Evolutionary conservation across 2,329 filamentous ascomycete genomes (phyloP).

Genomic region (Pseudogymnoascus sp.): DNA sequence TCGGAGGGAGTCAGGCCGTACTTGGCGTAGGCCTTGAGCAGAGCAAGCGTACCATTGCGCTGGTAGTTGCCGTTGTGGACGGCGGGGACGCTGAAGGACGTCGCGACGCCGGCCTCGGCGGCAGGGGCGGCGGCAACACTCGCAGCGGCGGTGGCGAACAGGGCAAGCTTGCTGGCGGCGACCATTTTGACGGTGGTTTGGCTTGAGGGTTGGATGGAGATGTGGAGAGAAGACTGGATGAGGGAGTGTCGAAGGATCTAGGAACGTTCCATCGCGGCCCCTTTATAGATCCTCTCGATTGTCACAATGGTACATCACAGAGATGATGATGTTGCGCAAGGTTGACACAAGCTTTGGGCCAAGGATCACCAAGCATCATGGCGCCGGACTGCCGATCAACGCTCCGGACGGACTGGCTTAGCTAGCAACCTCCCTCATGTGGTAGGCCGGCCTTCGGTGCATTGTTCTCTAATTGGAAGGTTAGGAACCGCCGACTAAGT

Average conservation of each 20-base stretch:
- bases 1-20: conserved; percentile 23
- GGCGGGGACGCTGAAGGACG: conserved; percentile 21
- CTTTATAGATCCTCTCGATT: not conserved
- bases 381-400: not conserved
- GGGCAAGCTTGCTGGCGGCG: not conserved
- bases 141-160: not conserved
- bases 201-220: not conserved
- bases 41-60: conserved; percentile 27
- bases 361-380: conserved; percentile 2
- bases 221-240: not conserved
- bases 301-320: not conserved
- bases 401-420: not conserved
- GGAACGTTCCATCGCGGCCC: not conserved
- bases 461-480: conserved; percentile 3
- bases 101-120: not conserved
- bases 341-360: not conserved
- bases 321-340: not conserved
- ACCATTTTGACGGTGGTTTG: conserved; percentile 1
- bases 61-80: conserved; percentile 22
- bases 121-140: not conserved
- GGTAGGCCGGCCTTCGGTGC: not conserved
- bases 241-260: not conserved
- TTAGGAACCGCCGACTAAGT: not conserved
- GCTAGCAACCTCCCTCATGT: conserved; percentile 5
- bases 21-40: conserved; percentile 29